Conservation (phyloP, 2,329 filamentous ascomycete genomes). For the Dryadomyces quercus-mongolicae region DNA sequence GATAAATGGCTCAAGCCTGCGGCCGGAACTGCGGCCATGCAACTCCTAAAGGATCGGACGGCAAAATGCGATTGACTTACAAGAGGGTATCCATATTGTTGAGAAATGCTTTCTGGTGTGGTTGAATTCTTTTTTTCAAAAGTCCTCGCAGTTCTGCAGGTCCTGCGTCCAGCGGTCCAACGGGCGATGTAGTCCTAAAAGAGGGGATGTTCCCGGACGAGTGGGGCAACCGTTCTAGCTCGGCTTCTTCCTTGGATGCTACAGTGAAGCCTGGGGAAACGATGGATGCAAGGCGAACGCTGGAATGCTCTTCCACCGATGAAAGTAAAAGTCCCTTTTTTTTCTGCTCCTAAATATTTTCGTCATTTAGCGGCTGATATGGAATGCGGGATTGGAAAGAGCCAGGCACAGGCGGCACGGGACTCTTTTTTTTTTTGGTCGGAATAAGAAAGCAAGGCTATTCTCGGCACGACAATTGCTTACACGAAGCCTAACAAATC, state of each 20-base stretch:
- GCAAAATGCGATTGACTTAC: constrained; percentile 1
- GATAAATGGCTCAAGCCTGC: neutral
- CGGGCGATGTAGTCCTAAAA: neutral
- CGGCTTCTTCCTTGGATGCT: neutral
- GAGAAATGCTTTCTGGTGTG: neutral
- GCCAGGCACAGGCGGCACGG: neutral
- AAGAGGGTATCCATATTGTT: constrained; percentile 8
- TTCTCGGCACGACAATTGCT: neutral
- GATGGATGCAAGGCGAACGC: no score
- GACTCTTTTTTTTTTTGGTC: neutral
- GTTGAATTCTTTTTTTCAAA: neutral
- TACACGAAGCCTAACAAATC: neutral
- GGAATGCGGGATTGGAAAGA: neutral
- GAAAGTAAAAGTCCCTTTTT: no score
- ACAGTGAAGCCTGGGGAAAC: no score
- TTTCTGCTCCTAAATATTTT: no score
- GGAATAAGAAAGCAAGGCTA: neutral
- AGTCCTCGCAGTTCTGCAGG: neutral
- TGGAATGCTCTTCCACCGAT: no score
- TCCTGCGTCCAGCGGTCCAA: neutral
- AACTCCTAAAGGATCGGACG: neutral
- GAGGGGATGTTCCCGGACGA: neutral
- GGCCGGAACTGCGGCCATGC: no score
- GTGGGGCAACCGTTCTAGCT: neutral
- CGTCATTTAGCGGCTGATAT: no score